Conservation (phyloP, 768 basidiomycete species). For the Suillus bovinus region DNA sequence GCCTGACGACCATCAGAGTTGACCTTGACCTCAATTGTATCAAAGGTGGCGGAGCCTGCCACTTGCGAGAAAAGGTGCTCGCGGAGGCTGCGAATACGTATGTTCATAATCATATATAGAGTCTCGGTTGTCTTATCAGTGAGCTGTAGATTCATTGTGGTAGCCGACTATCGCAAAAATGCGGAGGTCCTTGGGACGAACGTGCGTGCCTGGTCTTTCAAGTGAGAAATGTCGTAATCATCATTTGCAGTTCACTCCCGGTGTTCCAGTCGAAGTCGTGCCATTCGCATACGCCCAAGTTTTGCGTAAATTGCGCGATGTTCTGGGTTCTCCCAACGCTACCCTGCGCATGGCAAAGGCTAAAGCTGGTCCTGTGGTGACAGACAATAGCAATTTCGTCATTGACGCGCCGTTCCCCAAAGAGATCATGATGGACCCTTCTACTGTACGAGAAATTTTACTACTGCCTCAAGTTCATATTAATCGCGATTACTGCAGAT, state of each 20-base stretch:
- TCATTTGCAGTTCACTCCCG: constrained; percentile 66
- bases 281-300: constrained; percentile 95
- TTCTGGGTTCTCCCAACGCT: constrained; percentile 66
- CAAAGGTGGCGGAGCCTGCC: constrained; percentile 97
- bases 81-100: constrained; percentile 93
- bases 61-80: constrained; percentile 94
- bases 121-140: not conserved
- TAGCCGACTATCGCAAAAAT: constrained; percentile 97
- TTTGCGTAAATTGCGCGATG: constrained; percentile 63
- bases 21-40: constrained; percentile 87
- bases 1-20: constrained; percentile 52
- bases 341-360: constrained; percentile 91
- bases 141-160: constrained; percentile 69
- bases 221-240: constrained; percentile 2
- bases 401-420: constrained; percentile 92
- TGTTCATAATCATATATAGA: constrained; percentile 15
- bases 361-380: constrained; percentile 94
- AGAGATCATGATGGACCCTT: constrained; percentile 67
- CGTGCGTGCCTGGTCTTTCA: constrained; percentile 47
- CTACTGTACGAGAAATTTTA: constrained; percentile 42
- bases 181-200: constrained; percentile 76
- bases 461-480: too few species aligned
- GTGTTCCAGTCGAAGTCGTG: constrained; percentile 95
- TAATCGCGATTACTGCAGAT: constrained; percentile 47
- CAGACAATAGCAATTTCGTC: constrained; percentile 97